phyloP scores from a whole-genome alignment of 2,329 filamentous ascomycete genomes.

The Xylariaceae sp. region DNA sequence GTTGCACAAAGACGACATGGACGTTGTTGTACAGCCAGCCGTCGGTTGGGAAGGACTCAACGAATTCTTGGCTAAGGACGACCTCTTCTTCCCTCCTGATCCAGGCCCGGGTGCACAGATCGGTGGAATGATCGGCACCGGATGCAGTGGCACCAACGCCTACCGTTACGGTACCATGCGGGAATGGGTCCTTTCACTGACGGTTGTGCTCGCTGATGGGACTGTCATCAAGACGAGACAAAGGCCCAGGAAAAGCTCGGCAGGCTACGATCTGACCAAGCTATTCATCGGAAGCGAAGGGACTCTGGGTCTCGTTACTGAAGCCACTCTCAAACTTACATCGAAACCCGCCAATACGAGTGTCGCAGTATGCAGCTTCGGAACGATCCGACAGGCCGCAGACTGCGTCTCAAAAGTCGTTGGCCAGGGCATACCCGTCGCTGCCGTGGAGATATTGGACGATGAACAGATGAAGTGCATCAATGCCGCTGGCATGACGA shows the following conservation, averaged over 20 bases:
- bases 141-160: slow-evolving; percentile 69
- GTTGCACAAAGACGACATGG: slow-evolving; percentile 64
- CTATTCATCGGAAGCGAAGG: slow-evolving; percentile 79
- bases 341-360: slow-evolving; percentile 69
- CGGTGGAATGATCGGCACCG: slow-evolving; percentile 72
- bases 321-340: slow-evolving; percentile 72
- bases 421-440: slow-evolving; percentile 67
- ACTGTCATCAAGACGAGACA: slow-evolving; percentile 76
- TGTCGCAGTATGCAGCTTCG: slow-evolving; percentile 59
- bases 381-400: slow-evolving; percentile 56
- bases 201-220: slow-evolving; percentile 78
- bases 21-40: slow-evolving; percentile 67
- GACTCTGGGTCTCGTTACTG: slow-evolving; percentile 75
- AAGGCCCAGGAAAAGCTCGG: slow-evolving; percentile 71
- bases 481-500: slow-evolving; percentile 53
- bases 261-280: slow-evolving; percentile 77
- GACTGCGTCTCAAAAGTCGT: slow-evolving; percentile 70
- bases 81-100: slow-evolving; percentile 80
- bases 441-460: slow-evolving; percentile 75
- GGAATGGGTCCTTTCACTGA: slow-evolving; percentile 79
- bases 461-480: slow-evolving; percentile 68
- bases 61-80: slow-evolving; percentile 61
- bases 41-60: slow-evolving; percentile 78
- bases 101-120: slow-evolving; percentile 82
- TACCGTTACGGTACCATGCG: slow-evolving; percentile 85